These are phyloP conservation scores for Areca catechu DNA, from an alignment of 176 grass and related monocot species.

Conservation along the genomic window DNA sequence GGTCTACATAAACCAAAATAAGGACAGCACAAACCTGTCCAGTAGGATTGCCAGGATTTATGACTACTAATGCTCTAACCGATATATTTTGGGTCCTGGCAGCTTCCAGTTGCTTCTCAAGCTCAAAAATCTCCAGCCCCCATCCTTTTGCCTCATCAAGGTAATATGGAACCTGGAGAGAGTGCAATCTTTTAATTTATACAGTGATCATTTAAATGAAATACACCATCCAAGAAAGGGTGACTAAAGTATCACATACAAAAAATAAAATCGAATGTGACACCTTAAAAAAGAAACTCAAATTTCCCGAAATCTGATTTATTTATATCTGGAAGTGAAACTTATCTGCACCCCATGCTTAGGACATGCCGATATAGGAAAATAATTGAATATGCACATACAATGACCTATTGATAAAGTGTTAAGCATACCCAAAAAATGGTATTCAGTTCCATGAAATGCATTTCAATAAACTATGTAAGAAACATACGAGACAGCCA, in stretches of 20 bases:
- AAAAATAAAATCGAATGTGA: too few relatives aligned
- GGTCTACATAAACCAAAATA: neutral
- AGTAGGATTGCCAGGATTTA: constrained; percentile 95
- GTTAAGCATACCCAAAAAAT: too few relatives aligned
- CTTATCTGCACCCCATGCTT: too few relatives aligned
- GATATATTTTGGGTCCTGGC: constrained; percentile 71
- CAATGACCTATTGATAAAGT: too few relatives aligned
- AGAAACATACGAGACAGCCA: constrained; percentile 82
- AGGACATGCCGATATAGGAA: too few relatives aligned
- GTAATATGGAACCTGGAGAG: constrained; percentile 79
- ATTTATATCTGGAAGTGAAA: too few relatives aligned
- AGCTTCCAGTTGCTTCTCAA: constrained; percentile 70
- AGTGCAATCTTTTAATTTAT: neutral
- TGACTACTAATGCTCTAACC: constrained; percentile 71
- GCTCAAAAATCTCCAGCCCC: constrained; percentile 69
- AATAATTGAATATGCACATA: too few relatives aligned
- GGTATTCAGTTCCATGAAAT: constrained; percentile 16
- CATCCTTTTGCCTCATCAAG: constrained; percentile 67
- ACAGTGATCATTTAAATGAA: too few relatives aligned
- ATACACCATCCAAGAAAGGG: too few relatives aligned
- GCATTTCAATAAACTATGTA: constrained; percentile 2
- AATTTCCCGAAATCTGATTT: too few relatives aligned
- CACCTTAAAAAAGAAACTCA: too few relatives aligned
- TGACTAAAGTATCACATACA: neutral
- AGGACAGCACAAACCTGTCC: constrained; percentile 50